A percentile compares a stretch with the other conserved stretches of the same genome.
Conservation (phyloP, 768 basidiomycete genomes). For the Kwoniella bestiolae region DNA sequence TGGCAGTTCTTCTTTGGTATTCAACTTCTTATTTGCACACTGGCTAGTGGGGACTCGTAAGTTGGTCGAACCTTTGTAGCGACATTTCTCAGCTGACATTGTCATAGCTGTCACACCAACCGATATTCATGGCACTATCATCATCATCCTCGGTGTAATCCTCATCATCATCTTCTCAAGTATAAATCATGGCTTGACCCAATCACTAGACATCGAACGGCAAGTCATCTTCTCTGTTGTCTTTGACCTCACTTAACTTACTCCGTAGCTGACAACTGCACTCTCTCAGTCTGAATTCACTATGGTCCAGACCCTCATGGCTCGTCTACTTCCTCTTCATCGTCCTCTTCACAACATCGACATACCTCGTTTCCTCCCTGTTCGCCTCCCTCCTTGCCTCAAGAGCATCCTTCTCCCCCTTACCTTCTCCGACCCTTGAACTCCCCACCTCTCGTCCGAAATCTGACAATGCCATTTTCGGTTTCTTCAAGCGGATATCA, state of each 20-base stretch:
- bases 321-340: slow-evolving; percentile 86
- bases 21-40: slow-evolving; percentile 91
- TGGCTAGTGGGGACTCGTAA: slow-evolving; percentile 56
- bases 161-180: slow-evolving; percentile 55
- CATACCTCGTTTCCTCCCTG: slow-evolving; percentile 71
- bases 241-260: background rate
- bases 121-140: slow-evolving; percentile 53
- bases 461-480: slow-evolving; percentile 23
- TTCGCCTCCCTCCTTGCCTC: slow-evolving; percentile 75
- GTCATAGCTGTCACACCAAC: slow-evolving; percentile 48
- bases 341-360: slow-evolving; percentile 67
- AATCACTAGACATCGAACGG: slow-evolving; percentile 46
- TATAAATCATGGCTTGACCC: slow-evolving; percentile 56
- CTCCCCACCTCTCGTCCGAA: slow-evolving; percentile 25
- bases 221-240: slow-evolving; percentile 16
- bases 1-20: slow-evolving; percentile 88
- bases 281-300: slow-evolving; percentile 74
- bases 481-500: slow-evolving; percentile 26
- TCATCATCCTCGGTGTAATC: slow-evolving; percentile 55
- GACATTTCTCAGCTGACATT: slow-evolving; percentile 19
- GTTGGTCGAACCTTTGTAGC: background rate
- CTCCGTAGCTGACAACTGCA: slow-evolving; percentile 24
- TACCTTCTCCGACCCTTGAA: slow-evolving; percentile 60
- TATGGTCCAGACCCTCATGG: slow-evolving; percentile 89
- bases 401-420: slow-evolving; percentile 70